Percentiles rank a stretch among this genome's conserved stretches.
Evolutionary conservation across 2,329 filamentous ascomycete species (phyloP).

Genomic region (Talaromyces sp.): DNA sequence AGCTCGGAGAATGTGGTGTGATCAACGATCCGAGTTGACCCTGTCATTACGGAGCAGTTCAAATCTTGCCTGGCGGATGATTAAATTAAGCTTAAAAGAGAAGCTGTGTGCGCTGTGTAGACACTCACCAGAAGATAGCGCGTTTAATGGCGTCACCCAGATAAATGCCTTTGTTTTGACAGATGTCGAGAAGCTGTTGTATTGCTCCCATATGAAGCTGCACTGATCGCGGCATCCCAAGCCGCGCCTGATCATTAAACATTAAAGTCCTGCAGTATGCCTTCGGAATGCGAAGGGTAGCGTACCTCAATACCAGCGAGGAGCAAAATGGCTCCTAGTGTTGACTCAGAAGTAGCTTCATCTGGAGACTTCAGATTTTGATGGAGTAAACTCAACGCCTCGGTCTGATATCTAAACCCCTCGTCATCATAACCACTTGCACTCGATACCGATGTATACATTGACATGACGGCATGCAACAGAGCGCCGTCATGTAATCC

Average conservation of each 20-base stretch:
- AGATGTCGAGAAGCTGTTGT: constrained; percentile 33
- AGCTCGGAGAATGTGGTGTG: constrained; percentile 45
- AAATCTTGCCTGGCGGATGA: constrained; percentile 40
- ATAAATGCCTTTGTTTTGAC: constrained; percentile 26
- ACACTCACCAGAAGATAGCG: constrained; percentile 44
- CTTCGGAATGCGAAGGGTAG: background rate
- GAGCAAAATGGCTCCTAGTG: constrained; percentile 43
- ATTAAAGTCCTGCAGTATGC: background rate
- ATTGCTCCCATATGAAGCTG: constrained; percentile 45
- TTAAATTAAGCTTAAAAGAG: constrained; percentile 7
- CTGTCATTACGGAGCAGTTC: constrained; percentile 40
- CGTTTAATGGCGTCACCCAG: constrained; percentile 43
- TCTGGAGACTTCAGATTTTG: constrained; percentile 30
- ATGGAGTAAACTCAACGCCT: constrained; percentile 34
- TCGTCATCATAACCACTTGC: constrained; percentile 28
- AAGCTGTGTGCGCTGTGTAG: background rate
- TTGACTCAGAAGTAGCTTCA: constrained; percentile 34
- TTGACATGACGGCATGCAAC: constrained; percentile 41
- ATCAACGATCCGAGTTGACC: constrained; percentile 39
- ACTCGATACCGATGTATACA: constrained; percentile 33
- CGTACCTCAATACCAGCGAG: constrained; percentile 44
- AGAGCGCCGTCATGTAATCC: constrained; percentile 37
- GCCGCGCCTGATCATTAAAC: constrained; percentile 32
- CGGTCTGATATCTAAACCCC: constrained; percentile 36
- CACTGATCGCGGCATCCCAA: constrained; percentile 37